Conservation (phyloP, 1,139 yeast genomes). For the Suhomyces bokatorum region DNA sequence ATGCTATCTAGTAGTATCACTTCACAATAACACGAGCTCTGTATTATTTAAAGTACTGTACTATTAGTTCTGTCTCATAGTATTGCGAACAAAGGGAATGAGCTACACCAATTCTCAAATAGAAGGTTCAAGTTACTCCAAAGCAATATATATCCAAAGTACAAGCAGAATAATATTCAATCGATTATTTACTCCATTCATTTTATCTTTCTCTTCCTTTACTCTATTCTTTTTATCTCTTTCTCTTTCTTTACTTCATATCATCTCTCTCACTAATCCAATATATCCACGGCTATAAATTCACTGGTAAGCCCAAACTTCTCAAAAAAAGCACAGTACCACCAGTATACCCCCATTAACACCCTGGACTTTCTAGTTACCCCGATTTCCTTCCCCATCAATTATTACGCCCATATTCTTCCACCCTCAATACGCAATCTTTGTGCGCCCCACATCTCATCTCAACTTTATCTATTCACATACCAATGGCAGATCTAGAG, state of each 20-base stretch:
- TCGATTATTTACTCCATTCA: no score
- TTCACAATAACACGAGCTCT: no score
- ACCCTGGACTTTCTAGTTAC: not conserved
- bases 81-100: no score
- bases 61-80: no score
- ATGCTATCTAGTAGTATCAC: no score
- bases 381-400: not conserved
- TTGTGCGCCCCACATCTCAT: not conserved
- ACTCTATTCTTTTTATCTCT: no score
- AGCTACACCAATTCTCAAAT: no score
- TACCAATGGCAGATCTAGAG: conserved; percentile 2
- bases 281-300: not conserved
- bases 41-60: no score
- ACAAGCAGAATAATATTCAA: no score
- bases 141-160: no score
- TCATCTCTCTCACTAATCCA: not conserved
- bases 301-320: not conserved
- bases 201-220: no score
- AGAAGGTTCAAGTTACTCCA: no score
- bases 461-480: not conserved
- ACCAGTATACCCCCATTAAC: not conserved
- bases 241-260: not conserved
- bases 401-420: not conserved
- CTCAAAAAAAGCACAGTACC: not conserved
- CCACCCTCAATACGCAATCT: not conserved